Evolutionary conservation across 371 early-diverging fungal species (phyloP), one percentile per base, ranked within the genome.

Genomic region (Haplosporangium sp.): DNA sequence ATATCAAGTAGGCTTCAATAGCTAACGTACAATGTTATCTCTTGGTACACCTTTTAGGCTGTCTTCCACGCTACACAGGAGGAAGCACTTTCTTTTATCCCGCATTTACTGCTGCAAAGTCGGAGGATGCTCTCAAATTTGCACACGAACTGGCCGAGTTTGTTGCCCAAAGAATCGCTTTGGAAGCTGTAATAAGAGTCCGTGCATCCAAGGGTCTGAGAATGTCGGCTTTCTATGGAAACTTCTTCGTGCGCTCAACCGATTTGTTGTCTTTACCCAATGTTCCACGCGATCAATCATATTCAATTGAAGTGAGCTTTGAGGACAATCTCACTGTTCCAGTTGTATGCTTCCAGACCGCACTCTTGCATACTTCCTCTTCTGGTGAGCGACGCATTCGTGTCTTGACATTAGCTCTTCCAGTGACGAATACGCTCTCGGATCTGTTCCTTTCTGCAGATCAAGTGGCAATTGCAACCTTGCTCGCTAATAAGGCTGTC

Each of bases 11-110:
- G n/a, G 4, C 50, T 15, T 50, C n/a, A 15, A 50, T 15, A 5
- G n/a, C 50, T 50, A 2, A 15, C 1, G 34, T 56, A 34, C 34
- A 17, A 34, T 27, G 27, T 27, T 27, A 27, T 27, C 27, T 27
- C 27, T 27, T 27, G 27, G 27, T 27, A 27, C 27, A 27, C 27
- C 27, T 0, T 27, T 27, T 56, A 70, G 64, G 64, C 71, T 63
- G 62, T 47, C 44, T 66, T 4, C 55, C 52, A 45, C 66, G 61
- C 13, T 96, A 92, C 83, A 99, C 99, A 0, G 99, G 99, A 45
- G 99, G 99, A 45, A 91, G 94, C 66, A 88, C 95, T 0, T 95
- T 94, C 85, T 96, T 96, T 85, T 99, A 99, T 81, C 98, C 99
- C 58, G 93, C 92, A 42, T 99, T 99, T 79, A 93, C 95, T 74